Evolutionary conservation across 1,284 basidiomycete genomes (phyloP), one percentile per base, ranked within the genome.

Genomic region (Irpex rosettiformis): DNA sequence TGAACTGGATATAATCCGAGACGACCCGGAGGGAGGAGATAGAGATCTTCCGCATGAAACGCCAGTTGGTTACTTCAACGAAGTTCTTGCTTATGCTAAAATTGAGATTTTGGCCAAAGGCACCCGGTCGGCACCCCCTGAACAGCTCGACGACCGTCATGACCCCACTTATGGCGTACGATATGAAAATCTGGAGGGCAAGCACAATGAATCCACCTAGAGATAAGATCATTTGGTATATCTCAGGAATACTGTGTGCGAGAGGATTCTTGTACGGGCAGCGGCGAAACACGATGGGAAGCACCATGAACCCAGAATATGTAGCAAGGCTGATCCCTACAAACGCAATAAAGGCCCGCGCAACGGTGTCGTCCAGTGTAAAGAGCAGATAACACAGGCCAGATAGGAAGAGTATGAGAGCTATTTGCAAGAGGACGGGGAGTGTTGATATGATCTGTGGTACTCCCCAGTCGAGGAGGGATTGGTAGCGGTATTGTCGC

Each of bases 251-350:
- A n/a, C n/a, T n/a, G 33, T 47, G 11, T 47, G 43, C 43, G 11
- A 47, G n/a, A 16, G 43, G 11, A 24, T 18, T 47, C 33, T 58
- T 60, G 56, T 62, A 62, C 4, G 61, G 61, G 43, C 61, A 62
- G 4, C 45, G 30, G 2, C 21, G 21, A 33, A 25, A 43, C 33
- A 56, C n/a, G 27, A 53, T 30, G 24, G 61, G 61, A 16, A 60
- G 55, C 28, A 58, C 40, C 22, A 59, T 58, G 40, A 58, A 42
- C 2, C 43, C 24, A 29, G 42, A 49, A 5, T 48, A 54, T 24
- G 48, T n/a, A 16, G 18, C 16, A 21, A 54, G 27, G 13, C 43
- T 7, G 6, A 25, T 16, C 16, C 43, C 43, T 3, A 40, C 29
- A 5, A 54, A 37, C 5, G 45, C 37, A 21, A 53, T 37, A 18